These are phyloP conservation scores for Neospora caninum DNA, from an alignment of 169 alveolate species.

Conservation along the genomic window DNA sequence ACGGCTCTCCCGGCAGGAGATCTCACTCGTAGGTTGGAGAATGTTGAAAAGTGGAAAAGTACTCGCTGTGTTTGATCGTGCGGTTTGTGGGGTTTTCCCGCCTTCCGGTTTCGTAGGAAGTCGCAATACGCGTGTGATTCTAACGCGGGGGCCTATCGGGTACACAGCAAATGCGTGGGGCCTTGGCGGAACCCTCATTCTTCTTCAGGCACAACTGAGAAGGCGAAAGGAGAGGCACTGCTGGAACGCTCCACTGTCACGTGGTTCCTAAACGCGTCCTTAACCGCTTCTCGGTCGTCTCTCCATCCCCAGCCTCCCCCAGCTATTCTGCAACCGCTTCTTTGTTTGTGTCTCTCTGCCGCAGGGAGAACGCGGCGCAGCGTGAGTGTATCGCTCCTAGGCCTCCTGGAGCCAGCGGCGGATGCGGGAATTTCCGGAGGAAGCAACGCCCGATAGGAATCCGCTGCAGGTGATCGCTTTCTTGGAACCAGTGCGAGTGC, in stretches of 20 bases:
- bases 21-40: no score
- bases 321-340: background rate
- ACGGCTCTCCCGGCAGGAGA: no score
- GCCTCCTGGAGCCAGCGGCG: background rate
- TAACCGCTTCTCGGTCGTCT: slow-evolving; percentile 20
- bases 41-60: no score
- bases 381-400: background rate
- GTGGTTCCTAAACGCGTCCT: background rate
- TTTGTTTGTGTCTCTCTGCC: background rate
- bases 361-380: background rate
- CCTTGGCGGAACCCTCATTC: background rate
- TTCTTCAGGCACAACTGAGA: background rate
- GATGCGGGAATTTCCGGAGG: no score
- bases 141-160: no score
- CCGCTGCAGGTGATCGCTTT: background rate
- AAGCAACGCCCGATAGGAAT: no score
- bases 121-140: no score
- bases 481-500: background rate
- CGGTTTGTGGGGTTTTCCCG: no score
- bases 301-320: slow-evolving; percentile 22
- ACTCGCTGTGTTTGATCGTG: no score
- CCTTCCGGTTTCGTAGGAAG: no score
- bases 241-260: background rate
- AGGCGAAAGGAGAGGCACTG: background rate
- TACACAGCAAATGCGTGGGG: no score